Percentiles rank a stretch among this genome's conserved stretches.
Evolutionary conservation across 306 rosid species (phyloP).

Genomic region (Albizia julibrissin): DNA sequence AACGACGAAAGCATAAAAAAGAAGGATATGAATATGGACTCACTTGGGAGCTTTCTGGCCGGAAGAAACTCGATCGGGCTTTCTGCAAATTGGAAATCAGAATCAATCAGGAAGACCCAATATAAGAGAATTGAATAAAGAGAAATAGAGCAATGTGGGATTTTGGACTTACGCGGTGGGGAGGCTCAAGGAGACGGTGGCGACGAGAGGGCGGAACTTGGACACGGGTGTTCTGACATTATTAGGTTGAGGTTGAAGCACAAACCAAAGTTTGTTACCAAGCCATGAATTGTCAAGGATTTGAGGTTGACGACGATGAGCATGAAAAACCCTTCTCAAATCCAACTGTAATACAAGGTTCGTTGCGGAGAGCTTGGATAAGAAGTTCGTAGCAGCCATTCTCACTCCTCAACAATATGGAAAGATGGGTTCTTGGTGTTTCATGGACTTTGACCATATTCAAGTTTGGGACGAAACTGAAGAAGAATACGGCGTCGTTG

Average conservation of each 20-base stretch:
- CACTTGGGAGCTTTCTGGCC: slow-evolving; percentile 19
- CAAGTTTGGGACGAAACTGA: neutral
- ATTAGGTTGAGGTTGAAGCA: slow-evolving; percentile 38
- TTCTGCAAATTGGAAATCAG: slow-evolving; percentile 55
- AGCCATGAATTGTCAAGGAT: slow-evolving; percentile 45
- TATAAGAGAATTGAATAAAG: neutral
- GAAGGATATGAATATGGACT: neutral
- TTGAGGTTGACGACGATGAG: slow-evolving; percentile 19
- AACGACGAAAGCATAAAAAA: neutral
- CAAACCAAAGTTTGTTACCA: slow-evolving; percentile 41
- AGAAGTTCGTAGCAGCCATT: slow-evolving; percentile 30
- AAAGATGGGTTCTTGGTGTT: neutral
- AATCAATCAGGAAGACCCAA: slow-evolving; percentile 45
- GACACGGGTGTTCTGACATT: slow-evolving; percentile 34
- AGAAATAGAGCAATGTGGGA: neutral
- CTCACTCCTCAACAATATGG: neutral
- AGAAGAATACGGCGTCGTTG: neutral
- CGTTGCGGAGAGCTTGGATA: slow-evolving; percentile 40
- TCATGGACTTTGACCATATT: neutral
- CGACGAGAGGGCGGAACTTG: slow-evolving; percentile 43
- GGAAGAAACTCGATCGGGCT: slow-evolving; percentile 52
- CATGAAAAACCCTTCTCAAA: neutral
- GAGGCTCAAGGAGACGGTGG: slow-evolving; percentile 61
- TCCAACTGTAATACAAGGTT: slow-evolving; percentile 25
- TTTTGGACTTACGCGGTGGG: slow-evolving; percentile 62